These are phyloP conservation scores for Mikania micrantha DNA, from an alignment of 129 eudicot species.

Conservation along the genomic window DNA sequence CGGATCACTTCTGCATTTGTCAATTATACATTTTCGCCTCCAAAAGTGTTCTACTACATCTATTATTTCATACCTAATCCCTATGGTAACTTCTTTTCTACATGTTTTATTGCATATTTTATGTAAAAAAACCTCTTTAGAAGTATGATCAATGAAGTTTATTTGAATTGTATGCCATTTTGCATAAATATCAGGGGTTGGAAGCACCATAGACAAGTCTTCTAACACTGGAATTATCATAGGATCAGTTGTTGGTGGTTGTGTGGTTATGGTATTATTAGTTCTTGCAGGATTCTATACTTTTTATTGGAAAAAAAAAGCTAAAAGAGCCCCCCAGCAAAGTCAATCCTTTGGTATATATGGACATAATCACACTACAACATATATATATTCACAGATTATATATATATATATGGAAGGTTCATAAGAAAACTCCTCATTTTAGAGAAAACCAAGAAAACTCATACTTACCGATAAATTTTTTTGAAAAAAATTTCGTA, in stretches of 20 bases:
- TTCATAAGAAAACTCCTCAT: no score
- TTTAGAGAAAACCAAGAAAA: no score
- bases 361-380: background rate
- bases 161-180: background rate
- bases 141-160: background rate
- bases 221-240: conserved; percentile 26
- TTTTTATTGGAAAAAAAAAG: no score
- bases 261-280: no score
- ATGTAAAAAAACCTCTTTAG: no score
- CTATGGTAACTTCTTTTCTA: no score
- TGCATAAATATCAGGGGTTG: background rate
- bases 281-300: no score
- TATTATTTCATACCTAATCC: conserved; percentile 30
- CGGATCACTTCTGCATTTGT: conserved; percentile 33
- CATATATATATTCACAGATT: background rate
- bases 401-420: no score
- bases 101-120: no score
- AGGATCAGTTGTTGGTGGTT: conserved; percentile 31
- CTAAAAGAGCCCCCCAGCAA: no score
- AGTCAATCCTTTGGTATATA: conserved; percentile 43
- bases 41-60: conserved; percentile 38
- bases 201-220: conserved; percentile 15
- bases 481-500: no score
- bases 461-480: no score
- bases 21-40: conserved; percentile 48